phyloP scores from a whole-genome alignment of 2,329 filamentous ascomycete genomes.

The Periglandula ipomoeae region DNA sequence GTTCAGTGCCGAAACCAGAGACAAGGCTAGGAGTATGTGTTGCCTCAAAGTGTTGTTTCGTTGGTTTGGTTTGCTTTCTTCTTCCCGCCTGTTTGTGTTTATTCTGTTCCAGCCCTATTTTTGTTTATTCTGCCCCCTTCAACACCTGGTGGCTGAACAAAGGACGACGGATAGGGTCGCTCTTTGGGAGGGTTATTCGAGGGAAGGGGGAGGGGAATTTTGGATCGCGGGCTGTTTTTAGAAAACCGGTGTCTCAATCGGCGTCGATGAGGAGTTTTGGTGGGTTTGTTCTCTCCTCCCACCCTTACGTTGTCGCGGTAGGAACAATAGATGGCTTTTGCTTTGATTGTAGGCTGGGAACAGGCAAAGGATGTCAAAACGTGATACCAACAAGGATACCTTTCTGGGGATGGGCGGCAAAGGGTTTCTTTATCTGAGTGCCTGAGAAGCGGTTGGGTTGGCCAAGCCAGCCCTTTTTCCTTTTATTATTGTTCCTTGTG shows the following conservation, averaged over 20 bases:
- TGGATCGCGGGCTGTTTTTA: background rate
- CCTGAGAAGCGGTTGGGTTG: background rate
- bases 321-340: background rate
- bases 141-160: background rate
- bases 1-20: too few relatives aligned
- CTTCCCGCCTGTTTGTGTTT: background rate
- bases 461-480: background rate
- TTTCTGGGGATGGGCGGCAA: background rate
- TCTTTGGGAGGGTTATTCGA: background rate
- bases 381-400: background rate
- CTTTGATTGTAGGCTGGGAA: background rate
- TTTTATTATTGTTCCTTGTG: background rate
- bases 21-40: too few relatives aligned
- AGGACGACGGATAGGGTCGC: background rate
- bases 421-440: slow-evolving; percentile 1
- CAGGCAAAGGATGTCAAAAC: background rate
- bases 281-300: background rate
- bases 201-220: background rate
- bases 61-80: background rate
- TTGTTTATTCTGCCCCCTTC: background rate
- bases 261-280: background rate
- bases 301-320: background rate
- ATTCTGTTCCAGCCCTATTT: background rate
- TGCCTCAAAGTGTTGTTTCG: background rate
- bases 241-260: background rate